phyloP scores from a whole-genome alignment of 441 rosid species.

The Oxalis stricta region DNA sequence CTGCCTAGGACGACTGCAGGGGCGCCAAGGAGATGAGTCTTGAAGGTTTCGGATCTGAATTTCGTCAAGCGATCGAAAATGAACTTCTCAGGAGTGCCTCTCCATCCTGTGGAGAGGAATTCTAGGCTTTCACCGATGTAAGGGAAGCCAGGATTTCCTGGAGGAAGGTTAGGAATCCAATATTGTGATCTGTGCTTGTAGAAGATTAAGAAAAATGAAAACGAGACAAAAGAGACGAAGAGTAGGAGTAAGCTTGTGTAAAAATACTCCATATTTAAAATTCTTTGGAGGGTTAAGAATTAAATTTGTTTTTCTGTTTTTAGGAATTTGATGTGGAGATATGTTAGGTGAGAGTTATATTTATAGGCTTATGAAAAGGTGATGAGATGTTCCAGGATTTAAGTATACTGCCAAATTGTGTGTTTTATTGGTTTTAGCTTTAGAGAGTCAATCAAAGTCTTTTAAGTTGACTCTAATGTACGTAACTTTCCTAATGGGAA shows the following conservation, averaged over 20 bases:
- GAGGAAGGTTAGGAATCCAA: conserved; percentile 18
- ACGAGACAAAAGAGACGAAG: conserved; percentile 9
- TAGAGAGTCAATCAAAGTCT: too few species aligned
- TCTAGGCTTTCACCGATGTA: conserved; percentile 21
- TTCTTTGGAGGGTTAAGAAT: too few species aligned
- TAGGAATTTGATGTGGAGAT: too few species aligned
- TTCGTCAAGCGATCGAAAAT: conserved; percentile 14
- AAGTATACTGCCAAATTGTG: too few species aligned
- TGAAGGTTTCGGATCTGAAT: conserved; percentile 28
- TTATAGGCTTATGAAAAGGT: too few species aligned
- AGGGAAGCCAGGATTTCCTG: conserved; percentile 18
- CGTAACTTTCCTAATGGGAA: too few species aligned
- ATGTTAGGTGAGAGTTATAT: too few species aligned
- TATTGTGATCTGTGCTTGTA: conserved; percentile 12
- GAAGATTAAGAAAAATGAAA: conserved; percentile 9
- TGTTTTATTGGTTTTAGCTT: too few species aligned
- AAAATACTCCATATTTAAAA: too few species aligned
- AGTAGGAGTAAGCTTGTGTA: conserved; percentile 4
- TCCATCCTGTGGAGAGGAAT: conserved; percentile 21
- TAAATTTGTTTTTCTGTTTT: too few species aligned
- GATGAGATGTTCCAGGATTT: too few species aligned
- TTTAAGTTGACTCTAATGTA: too few species aligned
- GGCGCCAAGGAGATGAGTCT: conserved; percentile 28
- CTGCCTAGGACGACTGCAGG: conserved; percentile 28
- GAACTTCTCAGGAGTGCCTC: conserved; percentile 24